Conservation (phyloP, 2,329 filamentous ascomycete species). For the Nemania sp. region DNA sequence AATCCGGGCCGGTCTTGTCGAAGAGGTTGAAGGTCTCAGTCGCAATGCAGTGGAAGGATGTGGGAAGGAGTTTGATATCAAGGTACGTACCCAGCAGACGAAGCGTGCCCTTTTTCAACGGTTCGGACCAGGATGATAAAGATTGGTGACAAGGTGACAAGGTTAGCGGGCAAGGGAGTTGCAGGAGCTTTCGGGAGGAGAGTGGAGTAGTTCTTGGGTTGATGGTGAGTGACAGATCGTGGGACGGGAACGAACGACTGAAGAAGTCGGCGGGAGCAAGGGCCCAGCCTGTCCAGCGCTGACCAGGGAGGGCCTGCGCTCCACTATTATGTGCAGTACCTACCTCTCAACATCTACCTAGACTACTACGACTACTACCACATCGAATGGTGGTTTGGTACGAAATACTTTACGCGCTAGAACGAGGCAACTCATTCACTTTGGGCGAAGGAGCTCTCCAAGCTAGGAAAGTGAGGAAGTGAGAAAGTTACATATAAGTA, state of each 20-base stretch:
- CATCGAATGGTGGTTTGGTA: no score
- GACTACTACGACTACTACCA: neutral
- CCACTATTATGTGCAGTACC: neutral
- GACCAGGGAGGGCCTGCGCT: neutral
- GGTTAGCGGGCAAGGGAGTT: slow-evolving; percentile 25
- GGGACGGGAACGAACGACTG: slow-evolving; percentile 30
- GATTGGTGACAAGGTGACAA: slow-evolving; percentile 26
- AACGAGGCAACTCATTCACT: slow-evolving; percentile 17
- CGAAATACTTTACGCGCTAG: neutral
- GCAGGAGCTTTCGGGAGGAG: slow-evolving; percentile 27
- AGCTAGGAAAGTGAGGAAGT: neutral
- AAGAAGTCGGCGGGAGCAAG: slow-evolving; percentile 23
- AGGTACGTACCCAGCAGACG: slow-evolving; percentile 28
- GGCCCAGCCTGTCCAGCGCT: slow-evolving; percentile 1
- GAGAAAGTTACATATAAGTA: neutral
- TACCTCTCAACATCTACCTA: no score
- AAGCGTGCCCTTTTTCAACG: slow-evolving; percentile 30
- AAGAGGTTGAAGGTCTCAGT: slow-evolving; percentile 14
- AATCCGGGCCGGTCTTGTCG: neutral
- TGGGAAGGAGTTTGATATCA: slow-evolving; percentile 29
- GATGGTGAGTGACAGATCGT: slow-evolving; percentile 23
- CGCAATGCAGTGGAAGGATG: neutral
- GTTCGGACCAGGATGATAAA: slow-evolving; percentile 30
- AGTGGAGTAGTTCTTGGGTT: slow-evolving; percentile 28
- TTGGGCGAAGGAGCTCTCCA: slow-evolving; percentile 19